Conservation (phyloP, 768 basidiomycete genomes). For the Kwoniella newhampshirensis region DNA sequence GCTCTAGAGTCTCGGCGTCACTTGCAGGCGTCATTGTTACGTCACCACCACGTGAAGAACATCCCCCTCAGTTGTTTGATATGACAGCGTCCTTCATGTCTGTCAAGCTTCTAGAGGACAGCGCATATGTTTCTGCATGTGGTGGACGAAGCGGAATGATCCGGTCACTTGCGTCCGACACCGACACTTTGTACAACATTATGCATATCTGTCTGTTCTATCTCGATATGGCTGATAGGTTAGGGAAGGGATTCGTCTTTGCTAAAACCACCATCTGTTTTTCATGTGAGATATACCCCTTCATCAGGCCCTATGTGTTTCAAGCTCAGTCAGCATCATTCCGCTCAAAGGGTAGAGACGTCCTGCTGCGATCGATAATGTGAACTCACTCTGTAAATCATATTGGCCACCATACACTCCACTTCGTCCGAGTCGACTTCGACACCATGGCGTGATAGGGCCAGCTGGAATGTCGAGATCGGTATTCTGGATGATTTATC, state of each 20-base stretch:
- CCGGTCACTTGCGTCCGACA: too few species aligned
- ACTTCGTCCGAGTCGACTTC: constrained; percentile 73
- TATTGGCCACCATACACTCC: constrained; percentile 89
- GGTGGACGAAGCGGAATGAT: too few species aligned
- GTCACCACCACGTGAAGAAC: not conserved
- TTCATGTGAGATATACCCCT: constrained; percentile 95
- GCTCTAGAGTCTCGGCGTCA: too few species aligned
- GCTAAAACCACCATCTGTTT: constrained; percentile 91
- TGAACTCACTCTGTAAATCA: constrained; percentile 73
- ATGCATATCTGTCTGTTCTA: constrained; percentile 1
- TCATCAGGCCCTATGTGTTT: constrained; percentile 65
- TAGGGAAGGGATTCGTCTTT: constrained; percentile 75
- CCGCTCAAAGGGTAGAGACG: too few species aligned
- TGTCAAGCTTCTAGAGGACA: too few species aligned
- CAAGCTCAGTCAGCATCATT: not conserved
- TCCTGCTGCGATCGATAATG: not conserved
- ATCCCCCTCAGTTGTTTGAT: too few species aligned
- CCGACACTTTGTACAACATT: too few species aligned
- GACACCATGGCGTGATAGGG: constrained; percentile 68
- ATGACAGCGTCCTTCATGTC: too few species aligned
- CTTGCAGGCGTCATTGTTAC: not conserved
- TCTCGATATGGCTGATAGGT: constrained; percentile 52
- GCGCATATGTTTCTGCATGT: too few species aligned
- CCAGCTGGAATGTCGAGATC: constrained; percentile 74
- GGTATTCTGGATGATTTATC: constrained; percentile 76